A percentile compares a stretch with the other conserved stretches of the same genome.
phyloP scores from a whole-genome alignment of 2,329 filamentous ascomycete species.

The Aspergillus brasiliensis region DNA sequence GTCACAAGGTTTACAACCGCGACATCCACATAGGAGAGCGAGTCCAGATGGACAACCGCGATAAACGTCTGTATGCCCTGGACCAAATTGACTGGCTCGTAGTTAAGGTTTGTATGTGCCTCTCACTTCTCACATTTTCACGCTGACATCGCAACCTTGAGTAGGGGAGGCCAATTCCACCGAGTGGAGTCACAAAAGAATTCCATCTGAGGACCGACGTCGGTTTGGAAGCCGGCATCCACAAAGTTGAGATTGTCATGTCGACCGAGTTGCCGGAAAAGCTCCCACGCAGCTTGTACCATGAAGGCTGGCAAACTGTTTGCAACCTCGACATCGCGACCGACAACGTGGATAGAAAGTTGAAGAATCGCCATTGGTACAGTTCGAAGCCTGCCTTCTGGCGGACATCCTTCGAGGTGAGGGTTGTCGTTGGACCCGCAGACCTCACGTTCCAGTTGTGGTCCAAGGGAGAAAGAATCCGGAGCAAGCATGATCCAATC shows the following conservation, averaged over 20 bases:
- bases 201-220: conserved; percentile 31
- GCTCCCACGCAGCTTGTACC: conserved; percentile 28
- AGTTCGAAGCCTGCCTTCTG: conserved; percentile 33
- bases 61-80: conserved; percentile 34
- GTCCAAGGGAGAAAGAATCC: conserved; percentile 31
- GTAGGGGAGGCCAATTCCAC: conserved; percentile 25
- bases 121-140: too few species aligned
- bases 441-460: conserved; percentile 41
- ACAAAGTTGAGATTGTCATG: conserved; percentile 38
- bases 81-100: conserved; percentile 42
- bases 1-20: conserved; percentile 34
- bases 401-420: conserved; percentile 34
- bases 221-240: conserved; percentile 24
- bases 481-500: conserved; percentile 33
- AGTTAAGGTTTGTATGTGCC: conserved; percentile 24
- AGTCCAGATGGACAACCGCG: conserved; percentile 32
- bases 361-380: conserved; percentile 42
- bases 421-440: conserved; percentile 36
- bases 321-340: conserved; percentile 35
- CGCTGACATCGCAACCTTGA: neutral
- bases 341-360: conserved; percentile 31
- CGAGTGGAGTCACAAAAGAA: conserved; percentile 27
- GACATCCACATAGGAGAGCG: conserved; percentile 30
- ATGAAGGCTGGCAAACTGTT: conserved; percentile 28
- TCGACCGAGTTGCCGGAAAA: conserved; percentile 24